Conservation (phyloP, 2,329 filamentous ascomycete species). For the Calonectria pauciramosa region DNA sequence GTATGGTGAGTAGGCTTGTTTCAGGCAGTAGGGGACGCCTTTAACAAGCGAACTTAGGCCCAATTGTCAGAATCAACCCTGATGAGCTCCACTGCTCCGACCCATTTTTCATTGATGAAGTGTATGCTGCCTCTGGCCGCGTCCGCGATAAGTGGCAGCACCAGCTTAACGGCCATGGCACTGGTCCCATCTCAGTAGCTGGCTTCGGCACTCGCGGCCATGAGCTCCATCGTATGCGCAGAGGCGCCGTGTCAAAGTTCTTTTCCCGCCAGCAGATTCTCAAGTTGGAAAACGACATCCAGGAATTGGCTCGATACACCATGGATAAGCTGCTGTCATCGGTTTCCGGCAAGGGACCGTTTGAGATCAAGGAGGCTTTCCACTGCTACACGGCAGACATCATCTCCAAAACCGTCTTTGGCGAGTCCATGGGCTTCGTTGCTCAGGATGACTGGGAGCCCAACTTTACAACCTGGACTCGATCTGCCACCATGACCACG, state of each 20-base stretch:
- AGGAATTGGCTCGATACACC: constrained; percentile 41
- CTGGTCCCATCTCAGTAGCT: constrained; percentile 27
- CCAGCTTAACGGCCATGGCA: constrained; percentile 34
- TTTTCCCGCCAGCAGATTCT: constrained; percentile 52
- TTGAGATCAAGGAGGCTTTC: constrained; percentile 53
- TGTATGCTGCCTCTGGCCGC: constrained; percentile 49
- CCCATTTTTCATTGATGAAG: constrained; percentile 52
- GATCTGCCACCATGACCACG: constrained; percentile 48
- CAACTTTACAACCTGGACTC: constrained; percentile 53
- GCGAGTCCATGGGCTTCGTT: constrained; percentile 50
- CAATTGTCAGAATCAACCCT: constrained; percentile 56
- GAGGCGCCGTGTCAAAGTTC: constrained; percentile 49
- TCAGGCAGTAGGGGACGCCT: background rate
- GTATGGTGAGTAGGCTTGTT: background rate
- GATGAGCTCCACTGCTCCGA: constrained; percentile 56
- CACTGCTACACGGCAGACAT: constrained; percentile 56
- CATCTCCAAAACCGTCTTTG: constrained; percentile 55
- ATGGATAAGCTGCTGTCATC: constrained; percentile 48
- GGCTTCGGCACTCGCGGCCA: constrained; percentile 44
- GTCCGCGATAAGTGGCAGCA: constrained; percentile 45
- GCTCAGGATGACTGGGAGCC: constrained; percentile 52
- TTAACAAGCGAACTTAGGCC: constrained; percentile 38
- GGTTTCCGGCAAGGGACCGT: constrained; percentile 38
- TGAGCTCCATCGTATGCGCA: constrained; percentile 51
- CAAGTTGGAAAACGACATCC: constrained; percentile 44